These are phyloP conservation scores for Rhododendron williamsianum DNA, from an alignment of 148 eudicot species.

Conservation along the genomic window DNA sequence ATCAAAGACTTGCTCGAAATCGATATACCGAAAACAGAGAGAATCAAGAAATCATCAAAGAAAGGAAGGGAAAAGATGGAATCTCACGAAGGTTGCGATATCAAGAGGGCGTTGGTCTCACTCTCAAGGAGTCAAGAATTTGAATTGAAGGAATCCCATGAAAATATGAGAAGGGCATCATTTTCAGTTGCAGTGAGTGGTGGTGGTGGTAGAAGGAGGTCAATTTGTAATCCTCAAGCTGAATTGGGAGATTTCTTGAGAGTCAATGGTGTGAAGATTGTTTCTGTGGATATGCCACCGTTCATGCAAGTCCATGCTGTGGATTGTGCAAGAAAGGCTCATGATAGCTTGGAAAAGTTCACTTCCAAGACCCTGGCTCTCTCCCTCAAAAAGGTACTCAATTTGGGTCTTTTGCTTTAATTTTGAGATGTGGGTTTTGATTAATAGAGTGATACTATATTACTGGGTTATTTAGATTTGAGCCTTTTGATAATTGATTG, in stretches of 20 bases:
- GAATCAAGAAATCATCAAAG: constrained; percentile 13
- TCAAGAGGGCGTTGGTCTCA: constrained; percentile 12
- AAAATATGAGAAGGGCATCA: constrained; percentile 14
- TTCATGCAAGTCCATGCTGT: constrained; percentile 94
- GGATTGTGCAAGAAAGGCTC: constrained; percentile 76
- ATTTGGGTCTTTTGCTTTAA: background rate
- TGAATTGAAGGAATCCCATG: constrained; percentile 12
- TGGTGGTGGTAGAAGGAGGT: constrained; percentile 47
- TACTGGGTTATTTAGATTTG: constrained; percentile 7
- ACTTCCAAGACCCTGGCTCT: constrained; percentile 73
- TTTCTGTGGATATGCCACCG: constrained; percentile 86
- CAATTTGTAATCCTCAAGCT: constrained; percentile 46
- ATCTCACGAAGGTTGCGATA: constrained; percentile 10
- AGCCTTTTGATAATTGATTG: background rate
- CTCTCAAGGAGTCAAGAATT: constrained; percentile 18
- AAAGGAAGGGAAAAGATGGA: constrained; percentile 16
- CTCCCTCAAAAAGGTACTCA: constrained; percentile 77
- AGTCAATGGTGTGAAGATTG: constrained; percentile 68
- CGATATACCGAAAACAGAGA: constrained; percentile 2
- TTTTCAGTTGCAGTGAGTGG: constrained; percentile 16
- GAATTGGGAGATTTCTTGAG: constrained; percentile 69
- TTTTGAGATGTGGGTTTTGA: constrained; percentile 4
- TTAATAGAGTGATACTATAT: background rate
- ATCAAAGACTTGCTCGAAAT: background rate
- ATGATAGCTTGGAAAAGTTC: constrained; percentile 92